These are phyloP conservation scores for Theobroma cacao DNA, from an alignment of 345 rosid species.

Conservation along the genomic window DNA sequence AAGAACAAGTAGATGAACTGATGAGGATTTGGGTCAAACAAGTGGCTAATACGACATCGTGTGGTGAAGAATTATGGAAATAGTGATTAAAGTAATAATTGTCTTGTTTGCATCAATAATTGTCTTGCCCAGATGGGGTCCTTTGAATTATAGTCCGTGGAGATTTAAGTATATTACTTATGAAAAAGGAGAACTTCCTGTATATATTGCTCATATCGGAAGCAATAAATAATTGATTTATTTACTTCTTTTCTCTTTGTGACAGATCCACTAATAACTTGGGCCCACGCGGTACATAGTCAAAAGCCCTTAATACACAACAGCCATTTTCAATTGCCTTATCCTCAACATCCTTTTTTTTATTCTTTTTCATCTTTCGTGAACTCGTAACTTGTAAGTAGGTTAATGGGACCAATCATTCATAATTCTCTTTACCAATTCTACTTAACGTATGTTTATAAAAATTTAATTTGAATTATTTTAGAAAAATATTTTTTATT, in stretches of 20 bases:
- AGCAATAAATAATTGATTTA: not conserved
- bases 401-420: no score
- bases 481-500: no score
- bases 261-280: not conserved
- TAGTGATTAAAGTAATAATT: not conserved
- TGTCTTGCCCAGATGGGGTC: slow-evolving; percentile 4
- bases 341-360: no score
- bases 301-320: not conserved
- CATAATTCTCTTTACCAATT: no score
- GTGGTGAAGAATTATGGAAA: not conserved
- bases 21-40: not conserved
- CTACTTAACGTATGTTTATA: no score
- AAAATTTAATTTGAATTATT: no score
- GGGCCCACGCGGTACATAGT: not conserved
- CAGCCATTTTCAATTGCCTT: no score
- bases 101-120: slow-evolving; percentile 4
- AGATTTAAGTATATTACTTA: not conserved
- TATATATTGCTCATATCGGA: not conserved
- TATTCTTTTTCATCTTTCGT: no score
- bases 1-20: not conserved
- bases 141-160: not conserved
- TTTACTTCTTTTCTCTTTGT: not conserved
- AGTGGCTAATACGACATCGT: slow-evolving; percentile 11
- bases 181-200: not conserved
- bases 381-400: no score